A percentile compares a stretch with the other conserved stretches of the same genome.
Conservation (phyloP, 169 alveolate genomes). For the Perkinsus marinus region DNA sequence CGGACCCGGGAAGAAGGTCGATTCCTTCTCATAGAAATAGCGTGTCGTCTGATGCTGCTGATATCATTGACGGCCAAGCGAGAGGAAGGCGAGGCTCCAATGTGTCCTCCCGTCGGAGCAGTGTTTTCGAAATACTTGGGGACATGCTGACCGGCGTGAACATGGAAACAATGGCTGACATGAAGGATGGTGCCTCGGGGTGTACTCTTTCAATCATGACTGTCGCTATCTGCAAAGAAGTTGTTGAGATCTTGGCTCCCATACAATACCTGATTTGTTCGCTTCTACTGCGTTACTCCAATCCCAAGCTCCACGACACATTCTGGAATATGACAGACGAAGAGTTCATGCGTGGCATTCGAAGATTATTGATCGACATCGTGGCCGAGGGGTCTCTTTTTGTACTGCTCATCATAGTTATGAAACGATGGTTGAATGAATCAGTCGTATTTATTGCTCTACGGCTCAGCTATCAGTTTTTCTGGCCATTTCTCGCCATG, state of each 20-base stretch:
- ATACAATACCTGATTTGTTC: background rate
- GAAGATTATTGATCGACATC: background rate
- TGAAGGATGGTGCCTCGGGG: background rate
- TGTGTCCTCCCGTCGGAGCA: background rate
- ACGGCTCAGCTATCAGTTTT: background rate
- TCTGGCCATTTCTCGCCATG: background rate
- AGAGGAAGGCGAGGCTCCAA: background rate
- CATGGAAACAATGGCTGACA: background rate
- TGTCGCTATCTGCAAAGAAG: background rate
- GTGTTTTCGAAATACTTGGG: background rate
- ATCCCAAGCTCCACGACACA: background rate
- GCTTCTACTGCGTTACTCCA: background rate
- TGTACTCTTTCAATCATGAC: background rate
- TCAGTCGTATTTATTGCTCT: background rate
- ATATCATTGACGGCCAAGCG: too few relatives aligned
- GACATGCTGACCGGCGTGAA: background rate
- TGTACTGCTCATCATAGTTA: background rate
- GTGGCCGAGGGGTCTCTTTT: background rate
- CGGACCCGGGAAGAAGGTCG: too few relatives aligned
- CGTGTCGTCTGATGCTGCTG: too few relatives aligned
- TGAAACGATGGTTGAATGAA: background rate
- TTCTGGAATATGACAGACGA: background rate
- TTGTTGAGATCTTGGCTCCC: background rate
- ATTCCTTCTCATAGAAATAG: too few relatives aligned
- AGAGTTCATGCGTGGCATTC: background rate